These are phyloP conservation scores for Mycena galopus DNA, from an alignment of 768 basidiomycete genomes.

Conservation along the genomic window DNA sequence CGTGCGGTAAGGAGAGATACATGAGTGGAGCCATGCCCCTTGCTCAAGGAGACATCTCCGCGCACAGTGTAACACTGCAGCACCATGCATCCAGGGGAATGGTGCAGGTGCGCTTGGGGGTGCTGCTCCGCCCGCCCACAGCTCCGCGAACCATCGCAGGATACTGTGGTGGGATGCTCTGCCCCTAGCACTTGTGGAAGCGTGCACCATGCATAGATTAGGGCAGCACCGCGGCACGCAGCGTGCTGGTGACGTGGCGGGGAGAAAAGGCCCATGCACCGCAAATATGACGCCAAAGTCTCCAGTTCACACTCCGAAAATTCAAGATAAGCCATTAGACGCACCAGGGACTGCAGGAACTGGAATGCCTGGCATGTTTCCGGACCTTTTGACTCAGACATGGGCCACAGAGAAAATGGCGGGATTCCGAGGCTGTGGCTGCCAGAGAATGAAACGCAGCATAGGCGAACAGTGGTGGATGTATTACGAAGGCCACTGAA, in stretches of 20 bases:
- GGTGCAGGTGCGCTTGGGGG: too few species aligned
- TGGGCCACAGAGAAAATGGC: not conserved
- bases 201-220: not conserved
- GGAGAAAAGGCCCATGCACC: not conserved
- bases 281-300: not conserved
- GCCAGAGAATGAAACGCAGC: not conserved
- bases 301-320: not conserved
- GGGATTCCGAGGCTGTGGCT: not conserved
- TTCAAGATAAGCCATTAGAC: not conserved
- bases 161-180: not conserved
- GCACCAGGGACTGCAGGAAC: too few species aligned
- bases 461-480: not conserved
- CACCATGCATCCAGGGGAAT: not conserved
- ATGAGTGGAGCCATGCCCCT: not conserved
- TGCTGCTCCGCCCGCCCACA: not conserved
- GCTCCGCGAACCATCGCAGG: not conserved
- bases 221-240: not conserved
- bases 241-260: not conserved
- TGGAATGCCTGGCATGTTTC: not conserved
- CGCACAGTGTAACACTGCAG: not conserved
- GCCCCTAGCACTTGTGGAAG: not conserved
- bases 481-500: not conserved
- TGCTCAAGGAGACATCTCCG: not conserved
- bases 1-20: not conserved
- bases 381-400: not conserved